Evolutionary conservation across 371 early-diverging fungal species (phyloP), one percentile per base, ranked within the genome.

Genomic region (Saksenaea vasiformis): DNA sequence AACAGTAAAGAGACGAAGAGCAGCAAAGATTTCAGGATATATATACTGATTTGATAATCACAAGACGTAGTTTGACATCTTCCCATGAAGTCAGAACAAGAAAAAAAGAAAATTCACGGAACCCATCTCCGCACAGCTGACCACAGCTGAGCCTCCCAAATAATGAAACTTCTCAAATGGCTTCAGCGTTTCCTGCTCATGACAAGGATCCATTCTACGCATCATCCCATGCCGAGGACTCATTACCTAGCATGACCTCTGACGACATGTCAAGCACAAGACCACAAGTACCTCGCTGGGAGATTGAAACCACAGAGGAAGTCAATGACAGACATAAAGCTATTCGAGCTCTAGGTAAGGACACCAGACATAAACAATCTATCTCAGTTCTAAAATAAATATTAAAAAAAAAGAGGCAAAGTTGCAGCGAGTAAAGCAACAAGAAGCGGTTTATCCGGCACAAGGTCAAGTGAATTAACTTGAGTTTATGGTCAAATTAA

Each of bases 221-320:
- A 3, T n/a, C 14, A 41, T 14, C 43, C 13, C n/a, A 41, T 5
- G 43, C 14, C 5, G 14, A 14, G 13, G 5, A 15, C 19, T 11
- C 54, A 47, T 22, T 43, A 47, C 19, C 4, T 14, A 8, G 5
- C 51, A 51, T 51, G 7, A 7, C 31, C 4, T 31, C 31, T 2
- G 31, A 31, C 47, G 22, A 3, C 35, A 28, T 31, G 51, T 5
- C 28, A 5, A 27, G 13, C 28, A 28, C 8, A 9, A n/a, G 19
- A 5, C 8, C 17, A 41, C 19, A 39, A 19, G 41, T n/a, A 17
- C 59, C 59, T 15, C 35, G 27, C 1, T 58, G 59, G 59, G 38
- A 58, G 22, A 22, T 60, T 5, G 44, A 60, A 47, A 60, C 60
- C n/a, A n/a, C 15, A 26, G 27, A 60, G 19, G 60, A 60, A 35